Evolutionary conservation across 2,329 filamentous ascomycete genomes (phyloP).

Genomic region (Aureobasidium sp.): DNA sequence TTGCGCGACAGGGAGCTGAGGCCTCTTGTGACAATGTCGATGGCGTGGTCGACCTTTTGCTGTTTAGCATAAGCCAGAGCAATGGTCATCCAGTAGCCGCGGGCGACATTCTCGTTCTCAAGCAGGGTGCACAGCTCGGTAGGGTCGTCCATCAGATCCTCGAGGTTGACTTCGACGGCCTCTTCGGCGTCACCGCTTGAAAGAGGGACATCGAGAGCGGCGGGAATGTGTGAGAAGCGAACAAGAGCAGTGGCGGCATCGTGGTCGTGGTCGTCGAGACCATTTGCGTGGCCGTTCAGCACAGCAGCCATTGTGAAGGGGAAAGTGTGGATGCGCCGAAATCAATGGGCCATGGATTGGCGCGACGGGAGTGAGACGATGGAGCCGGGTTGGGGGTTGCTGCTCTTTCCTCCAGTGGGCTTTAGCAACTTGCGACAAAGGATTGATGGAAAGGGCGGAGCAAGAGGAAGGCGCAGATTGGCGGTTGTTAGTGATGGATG

Average conservation of each 20-base stretch:
- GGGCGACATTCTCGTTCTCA: constrained; percentile 85
- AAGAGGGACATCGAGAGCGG: constrained; percentile 56
- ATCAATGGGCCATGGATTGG: constrained; percentile 4
- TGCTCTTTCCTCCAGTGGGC: not conserved
- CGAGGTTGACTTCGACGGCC: constrained; percentile 86
- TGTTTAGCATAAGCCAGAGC: constrained; percentile 95
- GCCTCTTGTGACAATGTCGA: constrained; percentile 63
- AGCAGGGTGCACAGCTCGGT: constrained; percentile 91
- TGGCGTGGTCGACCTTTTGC: constrained; percentile 77
- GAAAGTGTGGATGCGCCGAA: constrained; percentile 1
- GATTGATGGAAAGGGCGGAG: not conserved
- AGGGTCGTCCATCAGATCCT: constrained; percentile 84
- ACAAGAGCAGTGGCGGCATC: constrained; percentile 26
- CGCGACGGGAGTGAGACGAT: not conserved
- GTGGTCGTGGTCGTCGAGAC: constrained; percentile 37
- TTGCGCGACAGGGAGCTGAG: constrained; percentile 55
- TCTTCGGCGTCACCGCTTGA: constrained; percentile 52
- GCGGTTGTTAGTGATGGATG: not conserved
- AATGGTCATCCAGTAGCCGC: constrained; percentile 97
- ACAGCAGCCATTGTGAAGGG: constrained; percentile 39
- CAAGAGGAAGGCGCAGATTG: not conserved
- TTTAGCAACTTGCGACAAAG: not conserved
- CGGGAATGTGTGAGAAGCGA: constrained; percentile 55
- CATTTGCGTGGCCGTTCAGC: constrained; percentile 44
- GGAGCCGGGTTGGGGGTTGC: not conserved